These are phyloP conservation scores for Tricholoma sp. DNA, from an alignment of 768 basidiomycete species.

Conservation along the genomic window DNA sequence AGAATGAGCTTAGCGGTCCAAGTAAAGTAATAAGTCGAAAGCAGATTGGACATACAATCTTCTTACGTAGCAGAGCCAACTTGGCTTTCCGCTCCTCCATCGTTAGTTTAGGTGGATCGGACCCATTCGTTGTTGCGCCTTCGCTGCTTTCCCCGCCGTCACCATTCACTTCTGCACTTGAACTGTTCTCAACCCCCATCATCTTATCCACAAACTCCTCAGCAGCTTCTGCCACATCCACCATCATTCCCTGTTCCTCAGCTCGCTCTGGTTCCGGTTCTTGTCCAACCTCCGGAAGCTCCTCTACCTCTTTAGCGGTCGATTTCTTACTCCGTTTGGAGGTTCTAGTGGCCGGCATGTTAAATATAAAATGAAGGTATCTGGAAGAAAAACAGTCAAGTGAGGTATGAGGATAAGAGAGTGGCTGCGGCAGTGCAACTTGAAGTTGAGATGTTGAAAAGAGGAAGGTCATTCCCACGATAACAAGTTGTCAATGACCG, in stretches of 20 bases:
- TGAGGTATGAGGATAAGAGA: no score
- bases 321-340: conserved; percentile 8
- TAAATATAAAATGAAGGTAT: neutral
- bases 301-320: neutral
- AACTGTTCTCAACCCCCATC: conserved; percentile 19
- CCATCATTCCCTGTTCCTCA: neutral
- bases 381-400: neutral
- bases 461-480: neutral
- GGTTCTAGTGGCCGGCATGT: conserved; percentile 8
- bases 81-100: conserved; percentile 76
- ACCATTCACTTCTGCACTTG: neutral
- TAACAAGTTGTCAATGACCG: no score
- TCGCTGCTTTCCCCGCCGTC: conserved; percentile 17
- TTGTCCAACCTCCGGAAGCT: neutral
- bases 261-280: neutral
- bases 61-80: conserved; percentile 68
- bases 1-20: conserved; percentile 2
- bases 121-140: conserved; percentile 14
- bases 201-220: conserved; percentile 26
- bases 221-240: conserved; percentile 22
- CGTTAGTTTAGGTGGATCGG: conserved; percentile 27
- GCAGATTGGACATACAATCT: conserved; percentile 59
- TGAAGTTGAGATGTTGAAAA: neutral
- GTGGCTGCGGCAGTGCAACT: neutral
- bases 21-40: neutral